Percentiles rank a stretch among this genome's conserved stretches.
Conservation (phyloP, 805 yeast genomes). For the Saturnispora hagleri region DNA sequence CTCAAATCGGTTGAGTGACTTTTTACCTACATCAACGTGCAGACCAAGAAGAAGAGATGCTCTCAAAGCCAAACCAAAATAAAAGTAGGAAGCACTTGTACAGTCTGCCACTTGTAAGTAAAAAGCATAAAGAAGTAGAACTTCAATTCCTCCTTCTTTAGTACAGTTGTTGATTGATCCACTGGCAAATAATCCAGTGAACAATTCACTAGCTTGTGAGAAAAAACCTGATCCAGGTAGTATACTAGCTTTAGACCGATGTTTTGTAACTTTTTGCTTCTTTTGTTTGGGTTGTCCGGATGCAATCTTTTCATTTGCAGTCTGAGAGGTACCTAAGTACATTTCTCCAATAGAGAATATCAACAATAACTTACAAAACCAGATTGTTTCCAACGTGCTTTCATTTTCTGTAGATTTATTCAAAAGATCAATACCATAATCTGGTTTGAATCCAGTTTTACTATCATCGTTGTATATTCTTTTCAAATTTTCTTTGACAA, state of each 20-base stretch:
- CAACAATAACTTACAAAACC: slow-evolving; percentile 68
- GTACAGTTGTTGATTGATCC: slow-evolving; percentile 75
- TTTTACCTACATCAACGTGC: slow-evolving; percentile 77
- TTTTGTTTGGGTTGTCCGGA: slow-evolving; percentile 25
- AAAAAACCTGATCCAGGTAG: slow-evolving; percentile 75
- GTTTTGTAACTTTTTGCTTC: slow-evolving; percentile 7
- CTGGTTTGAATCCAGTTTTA: slow-evolving; percentile 23
- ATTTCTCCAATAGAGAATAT: slow-evolving; percentile 77
- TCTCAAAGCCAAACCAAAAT: slow-evolving; percentile 67
- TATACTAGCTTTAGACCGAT: slow-evolving; percentile 27
- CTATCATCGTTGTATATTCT: slow-evolving; percentile 47
- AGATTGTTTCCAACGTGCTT: slow-evolving; percentile 62
- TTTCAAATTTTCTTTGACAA: slow-evolving; percentile 58
- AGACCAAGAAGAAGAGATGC: slow-evolving; percentile 66
- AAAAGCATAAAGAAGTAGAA: slow-evolving; percentile 63
- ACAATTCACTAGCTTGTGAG: slow-evolving; percentile 69
- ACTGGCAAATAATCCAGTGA: slow-evolving; percentile 66
- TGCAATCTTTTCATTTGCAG: slow-evolving; percentile 35
- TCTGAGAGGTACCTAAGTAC: slow-evolving; percentile 70
- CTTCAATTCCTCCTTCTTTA: slow-evolving; percentile 74
- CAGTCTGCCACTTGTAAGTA: slow-evolving; percentile 79
- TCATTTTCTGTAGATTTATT: slow-evolving; percentile 31
- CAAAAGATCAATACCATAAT: slow-evolving; percentile 20
- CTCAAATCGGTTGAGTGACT: slow-evolving; percentile 41
- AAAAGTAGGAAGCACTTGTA: slow-evolving; percentile 72